A percentile compares a stretch with the other conserved stretches of the same genome.
Evolutionary conservation across 768 basidiomycete species (phyloP).

Genomic region (Hericium coralloides): DNA sequence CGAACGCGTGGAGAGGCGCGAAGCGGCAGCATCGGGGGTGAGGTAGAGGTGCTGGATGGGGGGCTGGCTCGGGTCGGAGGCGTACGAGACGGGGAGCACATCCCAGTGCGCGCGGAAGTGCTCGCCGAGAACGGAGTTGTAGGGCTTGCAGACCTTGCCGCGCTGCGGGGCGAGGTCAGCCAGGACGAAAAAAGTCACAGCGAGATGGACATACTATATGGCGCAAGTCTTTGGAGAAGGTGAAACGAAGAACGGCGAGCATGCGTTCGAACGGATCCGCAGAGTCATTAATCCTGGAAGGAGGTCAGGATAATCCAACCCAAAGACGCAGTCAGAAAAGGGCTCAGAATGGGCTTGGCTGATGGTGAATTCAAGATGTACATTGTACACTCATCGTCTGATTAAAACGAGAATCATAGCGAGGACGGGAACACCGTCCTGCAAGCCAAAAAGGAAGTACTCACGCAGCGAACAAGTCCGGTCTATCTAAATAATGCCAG

Average conservation of each 20-base stretch:
- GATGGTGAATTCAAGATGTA: no score
- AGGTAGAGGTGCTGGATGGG: slow-evolving; percentile 38
- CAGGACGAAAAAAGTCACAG: background rate
- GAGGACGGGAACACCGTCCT: no score
- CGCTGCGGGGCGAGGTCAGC: slow-evolving; percentile 37
- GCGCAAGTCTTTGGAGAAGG: slow-evolving; percentile 91
- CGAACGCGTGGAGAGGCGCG: slow-evolving; percentile 16
- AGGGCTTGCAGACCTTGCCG: slow-evolving; percentile 90
- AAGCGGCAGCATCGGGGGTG: slow-evolving; percentile 15
- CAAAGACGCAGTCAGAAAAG: no score
- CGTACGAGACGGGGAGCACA: slow-evolving; percentile 50
- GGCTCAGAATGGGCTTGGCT: no score
- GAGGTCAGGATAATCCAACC: background rate
- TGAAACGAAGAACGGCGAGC: slow-evolving; percentile 83
- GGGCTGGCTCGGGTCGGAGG: slow-evolving; percentile 36
- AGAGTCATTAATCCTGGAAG: slow-evolving; percentile 78
- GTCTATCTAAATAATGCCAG: slow-evolving; percentile 89
- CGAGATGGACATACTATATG: slow-evolving; percentile 56
- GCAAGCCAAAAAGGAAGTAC: slow-evolving; percentile 22
- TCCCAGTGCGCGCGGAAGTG: slow-evolving; percentile 89
- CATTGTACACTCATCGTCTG: no score
- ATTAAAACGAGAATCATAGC: no score
- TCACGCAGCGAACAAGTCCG: slow-evolving; percentile 87
- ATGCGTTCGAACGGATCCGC: slow-evolving; percentile 91
- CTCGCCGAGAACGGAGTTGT: slow-evolving; percentile 82